Base-by-base conservation (phyloP, 2,329 filamentous ascomycete species). In the Colletotrichum orbiculare region DNA sequence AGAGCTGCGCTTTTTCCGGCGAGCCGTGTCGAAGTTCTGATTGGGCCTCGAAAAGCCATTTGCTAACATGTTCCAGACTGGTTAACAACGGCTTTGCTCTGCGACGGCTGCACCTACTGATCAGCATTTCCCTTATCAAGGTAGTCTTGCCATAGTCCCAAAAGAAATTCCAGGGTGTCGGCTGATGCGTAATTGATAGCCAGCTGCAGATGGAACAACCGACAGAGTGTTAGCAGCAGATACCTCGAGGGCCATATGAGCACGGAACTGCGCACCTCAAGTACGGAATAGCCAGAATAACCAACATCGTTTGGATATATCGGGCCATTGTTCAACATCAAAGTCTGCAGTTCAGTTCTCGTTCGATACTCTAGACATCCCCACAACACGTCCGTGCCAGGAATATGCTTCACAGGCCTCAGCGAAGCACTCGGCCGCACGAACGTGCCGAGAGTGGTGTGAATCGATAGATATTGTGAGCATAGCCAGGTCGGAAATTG, bases 371-470 rank as follows among this genome's bases (percentile, higher is more conserved):
- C 1, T 3, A 10, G 5, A 6, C 6, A 34, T 0, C 4, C 2
- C 39, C 15, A 38, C 1, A 42, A 38, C 0, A 0, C 1, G 5
- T 45, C 6, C 8, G 5, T 1, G 0, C 0, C 2, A 0, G 39
- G 11, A 2, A 65, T 1, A 0, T 50, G 0, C 11, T 50, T 65
- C 0, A 2, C 46, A 1, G 47, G 25, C 1, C 58, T 34, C 1
- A 65, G 4, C 1, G 61, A 64, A 6, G n/a, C 11, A 1, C 46
- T 43, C 0, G 62, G 1, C 1, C 25, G 15, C n/a, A 9, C 6
- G 1, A 34, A 15, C 6, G 3, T 58, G 10, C n/a, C 4, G 3
- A 11, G 5, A 0, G 50, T 9, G 6, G 34, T 13, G 2, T 56
- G 57, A 0, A 52, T 1, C 0, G 17, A 50, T 4, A 65, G 2